Evolutionary conservation across 1,284 basidiomycete species (phyloP).

Genomic region (Wallemia hederae): DNA sequence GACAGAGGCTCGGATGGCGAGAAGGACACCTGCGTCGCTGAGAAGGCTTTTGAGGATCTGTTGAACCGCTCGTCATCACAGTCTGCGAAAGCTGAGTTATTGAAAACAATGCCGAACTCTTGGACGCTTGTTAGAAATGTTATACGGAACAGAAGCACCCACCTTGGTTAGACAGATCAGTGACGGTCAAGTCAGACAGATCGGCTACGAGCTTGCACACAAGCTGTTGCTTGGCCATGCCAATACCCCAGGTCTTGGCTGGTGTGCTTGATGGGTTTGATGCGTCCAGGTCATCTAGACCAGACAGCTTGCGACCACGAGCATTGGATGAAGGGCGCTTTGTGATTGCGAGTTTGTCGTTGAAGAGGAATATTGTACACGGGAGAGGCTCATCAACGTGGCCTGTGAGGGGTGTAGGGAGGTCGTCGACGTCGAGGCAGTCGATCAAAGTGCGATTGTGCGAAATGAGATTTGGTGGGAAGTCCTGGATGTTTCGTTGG

Average conservation of each 20-base stretch:
- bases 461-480: slow-evolving; percentile 51
- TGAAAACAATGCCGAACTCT: neutral
- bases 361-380: slow-evolving; percentile 76
- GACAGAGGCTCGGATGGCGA: neutral
- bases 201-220: neutral
- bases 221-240: neutral
- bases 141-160: neutral
- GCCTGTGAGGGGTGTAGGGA: slow-evolving; percentile 19
- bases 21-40: neutral
- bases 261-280: neutral
- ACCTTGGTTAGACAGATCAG: neutral
- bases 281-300: slow-evolving; percentile 50
- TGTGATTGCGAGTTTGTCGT: slow-evolving; percentile 71
- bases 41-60: neutral
- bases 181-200: neutral
- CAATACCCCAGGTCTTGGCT: neutral
- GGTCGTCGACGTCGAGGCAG: slow-evolving; percentile 76
- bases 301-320: slow-evolving; percentile 40
- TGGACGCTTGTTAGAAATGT: neutral
- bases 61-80: neutral
- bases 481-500: slow-evolving; percentile 55
- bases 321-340: slow-evolving; percentile 53
- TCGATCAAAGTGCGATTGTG: slow-evolving; percentile 67
- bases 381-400: slow-evolving; percentile 25
- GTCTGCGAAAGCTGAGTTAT: neutral